Evolutionary conservation across 768 basidiomycete species (phyloP).

Genomic region (Boletus rubescentipes): DNA sequence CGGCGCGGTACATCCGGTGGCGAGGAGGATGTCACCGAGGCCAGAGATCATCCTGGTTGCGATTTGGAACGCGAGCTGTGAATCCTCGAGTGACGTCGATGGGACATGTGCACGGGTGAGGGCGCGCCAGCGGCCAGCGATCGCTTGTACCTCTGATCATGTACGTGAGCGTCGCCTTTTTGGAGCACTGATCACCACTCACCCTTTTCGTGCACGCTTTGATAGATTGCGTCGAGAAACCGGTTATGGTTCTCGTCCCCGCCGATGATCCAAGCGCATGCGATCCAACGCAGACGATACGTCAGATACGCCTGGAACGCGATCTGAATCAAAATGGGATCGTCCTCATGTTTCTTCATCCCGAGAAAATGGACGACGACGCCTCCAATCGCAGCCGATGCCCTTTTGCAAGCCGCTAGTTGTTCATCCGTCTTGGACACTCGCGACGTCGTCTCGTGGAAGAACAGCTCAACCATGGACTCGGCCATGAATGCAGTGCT

Average conservation of each 20-base stretch:
- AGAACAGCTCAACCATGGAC: constrained; percentile 43
- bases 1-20: constrained; percentile 25
- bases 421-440: constrained; percentile 23
- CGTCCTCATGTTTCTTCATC: constrained; percentile 30
- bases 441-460: constrained; percentile 15
- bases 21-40: constrained; percentile 29
- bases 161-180: background rate
- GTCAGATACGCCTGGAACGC: constrained; percentile 34
- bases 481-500: constrained; percentile 49
- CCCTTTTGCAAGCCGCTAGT: constrained; percentile 22
- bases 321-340: constrained; percentile 38
- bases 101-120: constrained; percentile 37
- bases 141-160: constrained; percentile 41
- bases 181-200: constrained; percentile 15
- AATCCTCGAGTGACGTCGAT: constrained; percentile 19
- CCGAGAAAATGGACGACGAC: constrained; percentile 28
- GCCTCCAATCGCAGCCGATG: constrained; percentile 20
- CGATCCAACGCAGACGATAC: constrained; percentile 29
- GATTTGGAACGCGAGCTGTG: constrained; percentile 24
- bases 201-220: constrained; percentile 37
- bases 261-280: constrained; percentile 29
- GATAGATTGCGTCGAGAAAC: constrained; percentile 33
- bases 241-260: constrained; percentile 24
- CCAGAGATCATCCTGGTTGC: constrained; percentile 25
- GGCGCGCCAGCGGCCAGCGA: constrained; percentile 45